phyloP scores from a whole-genome alignment of 192 early-diverging fungal genomes.

The Bifiguratus adelaidae region DNA sequence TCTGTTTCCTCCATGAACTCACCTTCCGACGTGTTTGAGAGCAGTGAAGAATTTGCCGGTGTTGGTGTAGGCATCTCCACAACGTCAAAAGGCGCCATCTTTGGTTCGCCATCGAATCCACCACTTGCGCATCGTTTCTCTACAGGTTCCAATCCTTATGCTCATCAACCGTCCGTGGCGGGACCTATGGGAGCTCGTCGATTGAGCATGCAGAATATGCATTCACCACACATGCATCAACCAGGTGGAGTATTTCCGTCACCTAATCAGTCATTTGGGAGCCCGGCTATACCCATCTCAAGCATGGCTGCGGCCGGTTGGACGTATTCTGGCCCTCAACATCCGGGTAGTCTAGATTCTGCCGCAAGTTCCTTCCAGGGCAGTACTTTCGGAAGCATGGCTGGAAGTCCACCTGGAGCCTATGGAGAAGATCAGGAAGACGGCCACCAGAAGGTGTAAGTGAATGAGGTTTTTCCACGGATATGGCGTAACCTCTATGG shows the following conservation, averaged over 20 bases:
- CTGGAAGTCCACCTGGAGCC: not conserved
- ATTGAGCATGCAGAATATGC: not conserved
- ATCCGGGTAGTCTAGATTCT: not conserved
- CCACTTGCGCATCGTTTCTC: not conserved
- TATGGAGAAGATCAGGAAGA: no score
- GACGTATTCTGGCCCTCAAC: not conserved
- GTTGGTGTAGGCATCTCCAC: no score
- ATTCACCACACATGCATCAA: no score
- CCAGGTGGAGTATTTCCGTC: no score
- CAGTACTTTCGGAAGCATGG: not conserved
- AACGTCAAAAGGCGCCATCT: no score
- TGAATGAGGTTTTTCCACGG: constrained; percentile 3
- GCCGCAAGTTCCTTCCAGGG: not conserved
- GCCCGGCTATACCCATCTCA: no score
- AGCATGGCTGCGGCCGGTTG: no score
- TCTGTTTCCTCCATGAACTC: constrained; percentile 21
- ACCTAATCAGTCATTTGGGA: no score
- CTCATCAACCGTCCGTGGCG: not conserved
- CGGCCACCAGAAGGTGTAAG: no score
- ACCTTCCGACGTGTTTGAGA: constrained; percentile 23
- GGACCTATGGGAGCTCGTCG: not conserved
- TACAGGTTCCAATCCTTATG: not conserved
- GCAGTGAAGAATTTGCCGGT: constrained; percentile 9
- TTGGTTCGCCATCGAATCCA: no score
- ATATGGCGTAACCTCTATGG: constrained; percentile 2